Conservation (phyloP, 768 basidiomycete species). For the Pisolithus orientalis region DNA sequence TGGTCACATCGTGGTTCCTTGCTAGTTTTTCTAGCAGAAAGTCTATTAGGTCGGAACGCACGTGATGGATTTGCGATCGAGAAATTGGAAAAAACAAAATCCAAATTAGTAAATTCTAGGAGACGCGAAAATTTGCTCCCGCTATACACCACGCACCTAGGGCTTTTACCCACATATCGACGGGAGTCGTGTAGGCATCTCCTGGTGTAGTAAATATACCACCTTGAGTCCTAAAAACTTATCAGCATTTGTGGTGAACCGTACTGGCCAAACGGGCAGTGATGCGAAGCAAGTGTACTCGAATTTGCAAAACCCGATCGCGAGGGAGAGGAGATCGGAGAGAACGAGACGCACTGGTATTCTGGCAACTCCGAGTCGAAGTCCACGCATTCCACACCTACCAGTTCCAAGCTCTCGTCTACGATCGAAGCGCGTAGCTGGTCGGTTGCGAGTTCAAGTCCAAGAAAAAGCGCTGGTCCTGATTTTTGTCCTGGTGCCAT, state of each 20-base stretch:
- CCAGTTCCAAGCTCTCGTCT: constrained; percentile 75
- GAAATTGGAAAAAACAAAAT: constrained; percentile 18
- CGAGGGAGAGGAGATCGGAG: background rate
- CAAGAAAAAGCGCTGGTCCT: constrained; percentile 63
- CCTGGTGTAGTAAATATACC: constrained; percentile 84
- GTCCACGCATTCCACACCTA: constrained; percentile 77
- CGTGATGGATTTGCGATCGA: constrained; percentile 28
- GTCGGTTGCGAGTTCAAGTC: constrained; percentile 81
- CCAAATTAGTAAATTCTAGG: constrained; percentile 31
- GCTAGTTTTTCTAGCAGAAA: constrained; percentile 68
- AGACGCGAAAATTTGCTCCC: constrained; percentile 56
- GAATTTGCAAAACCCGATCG: background rate
- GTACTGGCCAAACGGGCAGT: too few relatives aligned
- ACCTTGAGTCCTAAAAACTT: constrained; percentile 60
- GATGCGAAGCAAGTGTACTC: too few relatives aligned
- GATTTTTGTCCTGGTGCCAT: constrained; percentile 34
- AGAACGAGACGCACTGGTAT: constrained; percentile 60
- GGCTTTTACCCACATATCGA: constrained; percentile 88
- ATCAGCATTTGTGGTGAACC: constrained; percentile 11
- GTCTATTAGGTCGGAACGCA: constrained; percentile 41
- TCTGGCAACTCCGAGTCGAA: constrained; percentile 77
- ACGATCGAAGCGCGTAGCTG: constrained; percentile 79
- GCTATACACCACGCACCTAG: constrained; percentile 55
- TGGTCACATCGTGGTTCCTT: constrained; percentile 60
- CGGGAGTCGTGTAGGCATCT: constrained; percentile 81